These are phyloP conservation scores for Leccinum barrowsii DNA, from an alignment of 768 basidiomycete species.

Conservation along the genomic window DNA sequence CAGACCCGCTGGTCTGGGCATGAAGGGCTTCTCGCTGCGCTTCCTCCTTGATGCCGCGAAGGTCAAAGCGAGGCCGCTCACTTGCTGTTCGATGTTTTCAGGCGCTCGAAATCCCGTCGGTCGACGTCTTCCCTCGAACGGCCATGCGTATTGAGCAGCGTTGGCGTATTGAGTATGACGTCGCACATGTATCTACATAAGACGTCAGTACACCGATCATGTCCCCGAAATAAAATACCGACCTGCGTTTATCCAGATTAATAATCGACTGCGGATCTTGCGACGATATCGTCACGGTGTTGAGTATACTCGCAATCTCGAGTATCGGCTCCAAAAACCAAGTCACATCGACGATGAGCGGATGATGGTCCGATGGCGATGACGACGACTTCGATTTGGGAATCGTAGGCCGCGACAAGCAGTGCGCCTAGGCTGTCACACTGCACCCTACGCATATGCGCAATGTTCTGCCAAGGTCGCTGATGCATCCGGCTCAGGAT, in stretches of 20 bases:
- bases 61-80: constrained; percentile 56
- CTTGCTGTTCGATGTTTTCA: constrained; percentile 76
- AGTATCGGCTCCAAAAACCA: constrained; percentile 82
- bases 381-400: constrained; percentile 34
- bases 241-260: constrained; percentile 84
- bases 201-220: constrained; percentile 10
- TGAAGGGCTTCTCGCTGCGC: constrained; percentile 60
- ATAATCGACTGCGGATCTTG: constrained; percentile 59
- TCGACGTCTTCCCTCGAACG: constrained; percentile 54
- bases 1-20: constrained; percentile 38
- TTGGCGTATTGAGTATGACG: constrained; percentile 54
- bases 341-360: constrained; percentile 70
- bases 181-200: constrained; percentile 59
- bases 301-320: constrained; percentile 72
- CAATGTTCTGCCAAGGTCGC: constrained; percentile 76
- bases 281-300: constrained; percentile 55
- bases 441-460: constrained; percentile 48
- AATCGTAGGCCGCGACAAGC: constrained; percentile 46
- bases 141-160: constrained; percentile 40
- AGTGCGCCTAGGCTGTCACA: constrained; percentile 61
- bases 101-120: constrained; percentile 67
- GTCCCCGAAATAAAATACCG: constrained; percentile 14
- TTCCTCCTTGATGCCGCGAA: constrained; percentile 72
- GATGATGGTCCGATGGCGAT: constrained; percentile 33
- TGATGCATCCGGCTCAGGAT: constrained; percentile 68